A percentile compares a stretch with the other conserved stretches of the same genome.
Evolutionary conservation across 768 basidiomycete species (phyloP).

Genomic region (Galerina marginata): DNA sequence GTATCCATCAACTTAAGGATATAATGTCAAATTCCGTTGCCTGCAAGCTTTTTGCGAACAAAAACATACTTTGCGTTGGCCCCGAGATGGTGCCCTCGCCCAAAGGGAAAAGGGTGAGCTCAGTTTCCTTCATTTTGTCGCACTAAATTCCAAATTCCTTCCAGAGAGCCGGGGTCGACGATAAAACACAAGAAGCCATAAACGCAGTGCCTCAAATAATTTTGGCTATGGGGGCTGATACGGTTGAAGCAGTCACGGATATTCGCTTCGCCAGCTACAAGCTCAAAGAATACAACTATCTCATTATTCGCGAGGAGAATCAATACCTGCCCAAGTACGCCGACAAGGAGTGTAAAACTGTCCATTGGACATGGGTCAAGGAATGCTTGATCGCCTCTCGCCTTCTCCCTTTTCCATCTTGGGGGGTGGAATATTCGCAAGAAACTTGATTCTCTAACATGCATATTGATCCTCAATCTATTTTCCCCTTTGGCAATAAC

Average conservation of each 20-base stretch:
- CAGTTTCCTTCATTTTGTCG: neutral
- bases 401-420: slow-evolving; percentile 42
- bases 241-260: slow-evolving; percentile 70
- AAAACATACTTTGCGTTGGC: slow-evolving; percentile 66
- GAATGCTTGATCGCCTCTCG: slow-evolving; percentile 73
- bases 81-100: slow-evolving; percentile 56
- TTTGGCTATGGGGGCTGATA: slow-evolving; percentile 76
- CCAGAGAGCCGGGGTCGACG: slow-evolving; percentile 31
- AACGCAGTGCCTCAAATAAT: slow-evolving; percentile 68
- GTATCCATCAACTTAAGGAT: slow-evolving; percentile 56
- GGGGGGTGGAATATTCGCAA: slow-evolving; percentile 31
- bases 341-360: slow-evolving; percentile 35
- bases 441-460: slow-evolving; percentile 20
- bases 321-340: slow-evolving; percentile 33
- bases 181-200: slow-evolving; percentile 44
- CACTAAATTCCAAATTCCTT: slow-evolving; percentile 1
- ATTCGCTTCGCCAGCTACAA: slow-evolving; percentile 43
- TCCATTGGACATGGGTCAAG: slow-evolving; percentile 77
- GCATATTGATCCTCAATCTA: neutral
- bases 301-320: slow-evolving; percentile 61
- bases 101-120: slow-evolving; percentile 43
- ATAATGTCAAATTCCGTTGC: slow-evolving; percentile 65
- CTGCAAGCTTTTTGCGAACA: slow-evolving; percentile 58
- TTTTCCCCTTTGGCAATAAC: neutral
- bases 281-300: slow-evolving; percentile 55